Evolutionary conservation across 306 rosid genomes (phyloP), one percentile per base, ranked within the genome.

Genomic region (Purshia tridentata): DNA sequence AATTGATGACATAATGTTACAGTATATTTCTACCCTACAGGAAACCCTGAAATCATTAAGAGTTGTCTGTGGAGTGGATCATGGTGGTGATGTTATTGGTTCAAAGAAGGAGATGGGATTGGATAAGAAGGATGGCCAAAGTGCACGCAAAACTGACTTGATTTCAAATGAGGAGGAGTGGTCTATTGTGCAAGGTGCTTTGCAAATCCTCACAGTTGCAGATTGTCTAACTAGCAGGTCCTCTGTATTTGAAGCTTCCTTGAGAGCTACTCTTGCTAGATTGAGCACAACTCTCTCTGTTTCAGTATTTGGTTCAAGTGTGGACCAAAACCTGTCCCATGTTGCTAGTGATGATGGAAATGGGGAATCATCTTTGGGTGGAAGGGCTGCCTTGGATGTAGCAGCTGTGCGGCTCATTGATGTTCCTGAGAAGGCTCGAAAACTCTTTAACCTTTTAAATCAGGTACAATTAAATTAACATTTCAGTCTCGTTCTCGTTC

Each of bases 151-250:
- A 82, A 90, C 45, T 82, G 99, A 91, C 77, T 86, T 55, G 56
- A 75, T 76, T 75, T 91, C 98, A 58, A 95, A 86, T 72, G 99
- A 95, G 86, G 99, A 94, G 85, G 99, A 95, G 77, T 95, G 99
- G 99, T 95, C 99, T 55, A 91, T 95, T 4, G 97, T 95, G 77
- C 99, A 95, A 85, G 99, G 99, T 73, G 96, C 99, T 60, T 81
- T 95, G 79, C 99, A 95, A 81, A 95, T 95, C 65, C 92, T 95
- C 52, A 95, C 99, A 6, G 99, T 95, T 74, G 87, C 99, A 10
- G 99, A 91, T 81, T 90, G 84, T 82, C 86, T 95, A 83, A 95
- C 99, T 63, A 90, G 98, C 93, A 90, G 99, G 65, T 87, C 98
- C 64, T 95, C 99, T 77, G 99, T 95, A 56, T 95, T 95, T 77